Evolutionary conservation across 805 yeast species (phyloP), one percentile per base, ranked within the genome.

Genomic region (Ogataea nonfermentans): DNA sequence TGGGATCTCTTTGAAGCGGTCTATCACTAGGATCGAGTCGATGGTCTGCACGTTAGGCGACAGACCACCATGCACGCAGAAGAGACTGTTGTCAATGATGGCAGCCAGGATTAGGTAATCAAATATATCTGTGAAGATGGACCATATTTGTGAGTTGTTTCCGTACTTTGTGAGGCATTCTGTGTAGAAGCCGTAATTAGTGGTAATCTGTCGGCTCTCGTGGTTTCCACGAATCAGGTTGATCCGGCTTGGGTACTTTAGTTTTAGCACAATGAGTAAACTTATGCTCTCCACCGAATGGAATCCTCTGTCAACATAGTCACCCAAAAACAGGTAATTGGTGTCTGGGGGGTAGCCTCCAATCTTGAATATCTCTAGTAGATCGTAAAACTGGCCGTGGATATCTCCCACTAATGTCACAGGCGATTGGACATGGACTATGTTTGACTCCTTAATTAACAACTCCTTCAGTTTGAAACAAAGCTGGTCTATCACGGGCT

Each of bases 371-470:
- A 93, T 88, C 61, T 93, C 99, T 22, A 93, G 63, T 39, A 93
- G 67, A 60, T 93, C 99, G 59, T 90, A 95, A 57, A 86, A 93
- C 63, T 93, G 99, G 7, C 98, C 99, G 55, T 93, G 99, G 32
- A 93, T 91, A 58, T 93, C 99, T 2, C 99, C 99, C 4, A 93
- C 97, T 6, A 93, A 87, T 0, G 98, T 88, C 9, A 93, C 87
- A 1, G 99, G 99, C 2, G 95, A 77, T 24, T 70, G 68, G 6
- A 93, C 70, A 30, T 87, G 84, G 35, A 91, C 87, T 25, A 93
- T 95, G 57, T 93, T 93, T 44, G 95, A 83, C 50, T 87, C 95
- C 27, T 71, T 66, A 13, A 90, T 71, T 35, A 93, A 70, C 44
- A 84, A 76, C 41, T 89, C 93, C 62, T 90, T 93, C 49, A 90